These are phyloP conservation scores for Zopfochytrium polystomum DNA, from an alignment of 371 early-diverging fungal species.

Conservation along the genomic window DNA sequence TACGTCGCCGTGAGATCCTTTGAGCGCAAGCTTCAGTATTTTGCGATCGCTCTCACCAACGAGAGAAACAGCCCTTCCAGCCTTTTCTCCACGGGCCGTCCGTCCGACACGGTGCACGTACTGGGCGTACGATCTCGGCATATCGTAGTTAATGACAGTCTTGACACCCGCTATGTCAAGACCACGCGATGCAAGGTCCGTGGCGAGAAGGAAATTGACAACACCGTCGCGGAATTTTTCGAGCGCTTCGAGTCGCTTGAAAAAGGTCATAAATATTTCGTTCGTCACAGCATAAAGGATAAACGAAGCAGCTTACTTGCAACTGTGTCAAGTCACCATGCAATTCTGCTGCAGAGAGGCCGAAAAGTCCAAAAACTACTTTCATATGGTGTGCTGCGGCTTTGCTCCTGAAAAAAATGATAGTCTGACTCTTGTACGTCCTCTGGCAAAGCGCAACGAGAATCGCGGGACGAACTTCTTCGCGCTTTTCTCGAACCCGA, in stretches of 20 bases:
- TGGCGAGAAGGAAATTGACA: conserved; percentile 90
- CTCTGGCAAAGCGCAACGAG: conserved; percentile 79
- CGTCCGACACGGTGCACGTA: conserved; percentile 99
- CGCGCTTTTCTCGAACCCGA: conserved; percentile 82
- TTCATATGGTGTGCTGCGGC: conserved; percentile 94
- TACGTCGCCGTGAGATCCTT: conserved; percentile 71
- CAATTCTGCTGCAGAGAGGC: conserved; percentile 90
- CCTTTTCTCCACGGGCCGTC: conserved; percentile 95
- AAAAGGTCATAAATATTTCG: conserved; percentile 16
- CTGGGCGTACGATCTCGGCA: conserved; percentile 92
- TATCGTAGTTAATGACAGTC: conserved; percentile 98
- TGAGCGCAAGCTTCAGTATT: conserved; percentile 89
- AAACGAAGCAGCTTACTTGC: conserved; percentile 45
- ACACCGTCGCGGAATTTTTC: conserved; percentile 85
- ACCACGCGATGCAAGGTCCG: conserved; percentile 99
- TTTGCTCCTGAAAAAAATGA: conserved; percentile 92
- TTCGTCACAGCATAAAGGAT: conserved; percentile 12
- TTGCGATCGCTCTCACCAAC: conserved; percentile 90
- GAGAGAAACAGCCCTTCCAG: conserved; percentile 84
- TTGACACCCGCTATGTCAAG: conserved; percentile 98
- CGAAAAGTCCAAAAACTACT: conserved; percentile 88
- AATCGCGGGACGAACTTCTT: conserved; percentile 82
- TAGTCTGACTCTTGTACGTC: conserved; percentile 72
- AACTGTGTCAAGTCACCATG: conserved; percentile 98
- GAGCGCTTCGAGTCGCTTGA: conserved; percentile 81